These are phyloP conservation scores for Fusarium gaditjirri DNA, from an alignment of 2,329 filamentous ascomycete species.

Conservation along the genomic window DNA sequence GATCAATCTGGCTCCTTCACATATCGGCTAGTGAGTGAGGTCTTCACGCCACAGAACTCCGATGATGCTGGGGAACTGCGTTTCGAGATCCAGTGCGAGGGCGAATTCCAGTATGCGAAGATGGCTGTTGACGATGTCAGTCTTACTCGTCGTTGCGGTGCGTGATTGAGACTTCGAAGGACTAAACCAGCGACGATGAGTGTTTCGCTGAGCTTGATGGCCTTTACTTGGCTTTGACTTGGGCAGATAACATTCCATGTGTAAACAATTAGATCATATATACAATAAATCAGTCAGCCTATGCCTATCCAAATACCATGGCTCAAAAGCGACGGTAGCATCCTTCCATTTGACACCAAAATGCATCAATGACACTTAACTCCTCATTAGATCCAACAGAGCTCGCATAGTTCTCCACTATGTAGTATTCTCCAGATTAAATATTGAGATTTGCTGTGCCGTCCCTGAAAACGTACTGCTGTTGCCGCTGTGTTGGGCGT, in stretches of 20 bases:
- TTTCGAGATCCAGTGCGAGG: neutral
- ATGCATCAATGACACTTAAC: neutral
- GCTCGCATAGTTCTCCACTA: too few species aligned
- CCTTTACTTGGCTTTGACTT: neutral
- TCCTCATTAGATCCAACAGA: neutral
- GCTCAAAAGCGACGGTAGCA: neutral
- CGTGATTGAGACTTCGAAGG: neutral
- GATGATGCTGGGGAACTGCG: neutral
- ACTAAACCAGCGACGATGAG: neutral
- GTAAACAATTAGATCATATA: neutral
- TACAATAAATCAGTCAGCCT: neutral
- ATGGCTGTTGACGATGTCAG: neutral
- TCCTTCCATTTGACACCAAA: neutral
- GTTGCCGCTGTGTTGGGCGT: neutral
- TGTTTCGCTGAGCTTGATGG: neutral
- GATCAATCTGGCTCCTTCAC: neutral
- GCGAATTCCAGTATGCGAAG: neutral
- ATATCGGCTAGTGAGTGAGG: neutral
- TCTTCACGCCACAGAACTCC: neutral
- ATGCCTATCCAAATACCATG: neutral
- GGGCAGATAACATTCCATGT: neutral
- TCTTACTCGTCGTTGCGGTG: neutral
- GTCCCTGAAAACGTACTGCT: neutral
- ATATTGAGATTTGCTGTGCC: neutral
- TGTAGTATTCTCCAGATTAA: neutral